phyloP scores from a whole-genome alignment of 2,329 filamentous ascomycete species.

The Arthrobotrys sphaeroides region DNA sequence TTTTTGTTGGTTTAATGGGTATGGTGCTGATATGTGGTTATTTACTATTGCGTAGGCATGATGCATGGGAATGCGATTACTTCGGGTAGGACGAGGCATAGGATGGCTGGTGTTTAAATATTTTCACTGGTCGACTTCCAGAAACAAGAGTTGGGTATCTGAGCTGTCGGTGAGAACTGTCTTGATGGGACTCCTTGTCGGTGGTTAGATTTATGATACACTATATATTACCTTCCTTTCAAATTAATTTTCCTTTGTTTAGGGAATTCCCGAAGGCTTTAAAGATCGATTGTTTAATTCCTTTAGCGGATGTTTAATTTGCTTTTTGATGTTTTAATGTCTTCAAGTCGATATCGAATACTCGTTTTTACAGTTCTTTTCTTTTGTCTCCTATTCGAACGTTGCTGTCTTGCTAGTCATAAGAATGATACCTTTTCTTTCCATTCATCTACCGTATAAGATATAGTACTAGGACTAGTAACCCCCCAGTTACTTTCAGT shows the following conservation, averaged over 20 bases:
- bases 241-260: neutral
- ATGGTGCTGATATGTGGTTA: neutral
- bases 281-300: too few relatives aligned
- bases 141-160: too few relatives aligned
- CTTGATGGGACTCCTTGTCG: slow-evolving; percentile 15
- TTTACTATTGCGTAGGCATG: slow-evolving; percentile 22
- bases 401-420: too few relatives aligned
- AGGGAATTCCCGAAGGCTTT: too few relatives aligned
- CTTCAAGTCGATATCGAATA: neutral
- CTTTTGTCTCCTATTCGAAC: neutral
- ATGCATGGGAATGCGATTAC: slow-evolving; percentile 49
- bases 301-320: neutral
- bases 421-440: slow-evolving; percentile 44
- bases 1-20: neutral
- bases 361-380: neutral
- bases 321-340: neutral
- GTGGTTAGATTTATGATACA: neutral
- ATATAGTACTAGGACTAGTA: neutral
- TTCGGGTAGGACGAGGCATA: slow-evolving; percentile 38
- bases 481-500: too few relatives aligned
- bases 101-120: slow-evolving; percentile 35
- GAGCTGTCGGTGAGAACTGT: neutral
- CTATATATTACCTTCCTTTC: neutral
- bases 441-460: neutral
- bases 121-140: too few relatives aligned